Evolutionary conservation across 306 rosid genomes (phyloP).

Genomic region (Calophaca sinica): DNA sequence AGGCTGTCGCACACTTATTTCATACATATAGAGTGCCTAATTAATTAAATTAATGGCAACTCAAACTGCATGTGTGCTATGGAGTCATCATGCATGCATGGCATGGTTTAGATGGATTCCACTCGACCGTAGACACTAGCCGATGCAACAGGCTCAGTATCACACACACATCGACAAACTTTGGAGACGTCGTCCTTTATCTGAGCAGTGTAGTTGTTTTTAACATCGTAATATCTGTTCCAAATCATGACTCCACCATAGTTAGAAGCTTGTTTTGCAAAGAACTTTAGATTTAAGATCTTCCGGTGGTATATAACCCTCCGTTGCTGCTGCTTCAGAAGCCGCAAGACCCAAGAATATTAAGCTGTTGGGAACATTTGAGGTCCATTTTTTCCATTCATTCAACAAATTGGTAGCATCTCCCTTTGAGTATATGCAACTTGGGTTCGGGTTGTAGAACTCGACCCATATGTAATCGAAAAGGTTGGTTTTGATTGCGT

Average conservation of each 20-base stretch:
- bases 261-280: conserved; percentile 42
- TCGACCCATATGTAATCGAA: conserved; percentile 64
- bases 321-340: conserved; percentile 8
- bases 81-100: too few relatives aligned
- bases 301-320: conserved; percentile 44
- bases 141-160: not conserved
- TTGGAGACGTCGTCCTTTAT: not conserved
- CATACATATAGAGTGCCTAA: too few relatives aligned
- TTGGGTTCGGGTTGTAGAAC: conserved; percentile 49
- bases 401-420: conserved; percentile 30
- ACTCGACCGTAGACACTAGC: not conserved
- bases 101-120: too few relatives aligned
- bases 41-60: too few relatives aligned
- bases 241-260: conserved; percentile 65
- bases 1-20: too few relatives aligned
- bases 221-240: conserved; percentile 1
- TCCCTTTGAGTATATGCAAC: conserved; percentile 43
- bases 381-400: conserved; percentile 55
- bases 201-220: not conserved
- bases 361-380: not conserved
- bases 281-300: conserved; percentile 51
- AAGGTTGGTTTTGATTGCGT: conserved; percentile 47
- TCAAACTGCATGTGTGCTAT: too few relatives aligned
- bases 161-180: not conserved
- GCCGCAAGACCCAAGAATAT: conserved; percentile 15